phyloP scores from a whole-genome alignment of 495 filamentous ascomycete genomes.

The Cercophora samala region DNA sequence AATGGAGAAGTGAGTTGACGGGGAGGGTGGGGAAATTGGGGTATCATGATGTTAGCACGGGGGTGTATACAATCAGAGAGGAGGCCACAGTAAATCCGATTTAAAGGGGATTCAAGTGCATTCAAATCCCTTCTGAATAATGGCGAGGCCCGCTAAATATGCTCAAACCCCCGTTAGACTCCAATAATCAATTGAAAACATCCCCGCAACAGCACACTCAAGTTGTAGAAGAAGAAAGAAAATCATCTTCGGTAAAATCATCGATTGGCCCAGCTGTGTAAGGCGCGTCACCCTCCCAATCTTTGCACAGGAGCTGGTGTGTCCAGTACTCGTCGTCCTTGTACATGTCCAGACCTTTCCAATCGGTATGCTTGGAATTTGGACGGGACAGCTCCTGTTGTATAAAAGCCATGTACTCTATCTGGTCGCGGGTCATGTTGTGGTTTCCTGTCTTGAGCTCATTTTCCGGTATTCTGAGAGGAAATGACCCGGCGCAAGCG shows the following conservation, averaged over 20 bases:
- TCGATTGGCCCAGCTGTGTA: background rate
- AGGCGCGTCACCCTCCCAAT: background rate
- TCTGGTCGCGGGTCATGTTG: background rate
- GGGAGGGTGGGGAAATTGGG: constrained; percentile 28
- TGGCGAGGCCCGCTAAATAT: too few species aligned
- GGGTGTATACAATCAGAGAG: constrained; percentile 29
- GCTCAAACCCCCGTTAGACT: too few species aligned
- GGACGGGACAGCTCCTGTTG: background rate
- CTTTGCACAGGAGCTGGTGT: background rate
- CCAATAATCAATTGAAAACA: too few species aligned
- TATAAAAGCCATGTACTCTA: background rate
- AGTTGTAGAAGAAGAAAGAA: background rate
- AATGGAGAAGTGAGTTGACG: constrained; percentile 31
- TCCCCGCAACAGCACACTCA: background rate
- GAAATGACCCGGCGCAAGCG: background rate
- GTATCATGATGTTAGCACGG: constrained; percentile 29
- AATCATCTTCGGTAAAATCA: background rate
- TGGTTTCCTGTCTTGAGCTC: background rate
- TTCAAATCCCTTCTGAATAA: too few species aligned
- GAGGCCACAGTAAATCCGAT: background rate
- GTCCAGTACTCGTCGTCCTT: background rate
- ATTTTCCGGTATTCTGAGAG: background rate
- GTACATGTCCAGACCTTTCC: background rate
- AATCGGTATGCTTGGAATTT: background rate
- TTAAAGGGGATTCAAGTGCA: too few species aligned